phyloP scores from a whole-genome alignment of 192 early-diverging fungal species.

The Chytriomyces confervae region DNA sequence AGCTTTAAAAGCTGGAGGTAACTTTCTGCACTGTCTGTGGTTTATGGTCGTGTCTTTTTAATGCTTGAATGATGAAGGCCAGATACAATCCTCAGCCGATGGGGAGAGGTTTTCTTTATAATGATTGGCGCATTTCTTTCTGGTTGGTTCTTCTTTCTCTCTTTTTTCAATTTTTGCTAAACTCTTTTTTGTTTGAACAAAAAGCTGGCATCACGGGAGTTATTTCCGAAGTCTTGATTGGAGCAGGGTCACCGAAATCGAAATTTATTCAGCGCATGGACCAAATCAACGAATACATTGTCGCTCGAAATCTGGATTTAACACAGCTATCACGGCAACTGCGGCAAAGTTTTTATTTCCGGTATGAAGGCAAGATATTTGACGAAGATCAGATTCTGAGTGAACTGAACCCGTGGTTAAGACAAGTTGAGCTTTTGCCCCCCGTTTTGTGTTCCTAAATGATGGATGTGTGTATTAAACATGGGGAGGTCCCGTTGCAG shows the following conservation, averaged over 20 bases:
- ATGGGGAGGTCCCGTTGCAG: neutral
- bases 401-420: constrained; percentile 51
- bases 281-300: constrained; percentile 56
- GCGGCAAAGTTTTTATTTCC: constrained; percentile 44
- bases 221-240: constrained; percentile 48
- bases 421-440: constrained; percentile 35
- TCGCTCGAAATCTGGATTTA: constrained; percentile 38
- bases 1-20: constrained; percentile 24
- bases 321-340: constrained; percentile 13
- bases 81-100: neutral
- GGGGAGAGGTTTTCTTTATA: constrained; percentile 6
- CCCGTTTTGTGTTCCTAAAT: neutral
- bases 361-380: constrained; percentile 57
- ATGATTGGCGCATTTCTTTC: constrained; percentile 15
- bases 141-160: neutral
- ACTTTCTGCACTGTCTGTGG: constrained; percentile 29
- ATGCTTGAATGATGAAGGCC: constrained; percentile 1
- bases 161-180: too few relatives aligned
- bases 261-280: constrained; percentile 52
- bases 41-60: neutral
- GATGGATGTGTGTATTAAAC: neutral
- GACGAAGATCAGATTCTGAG: constrained; percentile 46
- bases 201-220: constrained; percentile 49
- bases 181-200: too few relatives aligned
- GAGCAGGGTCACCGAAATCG: constrained; percentile 43